Evolutionary conservation across 2,329 filamentous ascomycete genomes (phyloP), one percentile per base, ranked within the genome.

Genomic region (Clarireedia monteithiana): DNA sequence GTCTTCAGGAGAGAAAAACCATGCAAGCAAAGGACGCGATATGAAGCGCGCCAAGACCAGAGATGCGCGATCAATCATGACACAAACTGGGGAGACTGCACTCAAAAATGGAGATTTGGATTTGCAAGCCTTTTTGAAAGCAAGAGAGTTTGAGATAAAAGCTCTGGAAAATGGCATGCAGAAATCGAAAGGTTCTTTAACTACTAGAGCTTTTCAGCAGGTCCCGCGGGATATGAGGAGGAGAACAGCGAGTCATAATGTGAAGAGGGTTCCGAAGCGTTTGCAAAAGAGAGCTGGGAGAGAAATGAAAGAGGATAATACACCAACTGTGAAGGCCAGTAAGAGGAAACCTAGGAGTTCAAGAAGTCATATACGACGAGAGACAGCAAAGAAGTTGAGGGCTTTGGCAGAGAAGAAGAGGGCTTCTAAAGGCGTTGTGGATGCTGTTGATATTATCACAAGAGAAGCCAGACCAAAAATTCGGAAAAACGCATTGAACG

Each of bases 201-300:
- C 81, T 45, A 84, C 82, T 56, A 81, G 92, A 51, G 91, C 92
- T 14, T 97, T 97, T 67, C 94, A 99, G 71, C 83, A 89, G 63
- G 88, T 99, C 5, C 94, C 94, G 1, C 82, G 90, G 63, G 84
- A 86, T 50, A 74, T 99, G 79, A 79, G 94, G 62, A 79, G 94
- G 61, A 80, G 94, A 64, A 96, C 92, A 0, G 94, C 92, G 20
- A 96, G 91, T 70, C 94, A 99, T 73, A 96, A 99, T 78, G 88
- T 88, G 38, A 95, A 92, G 73, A 82, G 87, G 60, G 86, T 99
- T 15, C 94, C 94, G 2, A 86, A 85, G 67, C 77, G 90, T 60
- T 73, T 97, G 66, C 81, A 87, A 55, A 74, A 73, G 40, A 80
- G 87, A 62, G 91, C 90, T 1, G 80, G 76, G 64, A 74, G 72